Evolutionary conservation across 1,139 yeast genomes (phyloP), one percentile per base, ranked within the genome.

Genomic region (Candida pseudoviswanathii): DNA sequence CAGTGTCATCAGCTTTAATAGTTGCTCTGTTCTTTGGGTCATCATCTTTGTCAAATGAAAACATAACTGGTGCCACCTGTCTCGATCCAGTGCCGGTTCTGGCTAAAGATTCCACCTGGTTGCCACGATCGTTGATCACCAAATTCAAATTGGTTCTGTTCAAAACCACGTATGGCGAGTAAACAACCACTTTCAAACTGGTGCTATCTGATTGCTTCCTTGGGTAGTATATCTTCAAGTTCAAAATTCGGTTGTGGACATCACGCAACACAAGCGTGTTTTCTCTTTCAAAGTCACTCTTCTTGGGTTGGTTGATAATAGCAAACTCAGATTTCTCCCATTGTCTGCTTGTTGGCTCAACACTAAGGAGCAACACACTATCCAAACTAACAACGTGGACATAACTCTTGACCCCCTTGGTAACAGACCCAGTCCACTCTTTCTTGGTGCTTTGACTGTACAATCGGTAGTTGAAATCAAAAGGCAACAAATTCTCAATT

Each of bases 401-500:
- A 34, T 86, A 85, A 31, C 86, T 77, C 25, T 80, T 78, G 5
- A 77, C 81, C 3, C 97, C 96, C 58, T 81, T 82, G 41, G 73
- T 68, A 43, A 94, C 70, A 10, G 66, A 62, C 24, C 86, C 86
- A 51, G 75, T 78, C 86, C 94, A 86, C 53, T 86, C 95, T 54
- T 79, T 78, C 50, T 80, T 81, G n/a, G 85, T 74, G 24, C 82
- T 83, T 60, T 89, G 89, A 62, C 90, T 96, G 63, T 87, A 89
- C 22, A 95, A 75, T 49, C 89, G 74, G 66, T 87, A 91, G 24
- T 81, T 75, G 46, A 92, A 70, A 58, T 90, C 96, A 62, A 80
- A 89, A 0, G 99, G 99, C 45, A 95, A 67, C 50, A 90, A 71
- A 58, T 95, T 95, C 58, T 88, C 92, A 54, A 95, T 77, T 58